Conservation (phyloP, 108 stramenopile genomes). For the Cyclotella baltica region DNA sequence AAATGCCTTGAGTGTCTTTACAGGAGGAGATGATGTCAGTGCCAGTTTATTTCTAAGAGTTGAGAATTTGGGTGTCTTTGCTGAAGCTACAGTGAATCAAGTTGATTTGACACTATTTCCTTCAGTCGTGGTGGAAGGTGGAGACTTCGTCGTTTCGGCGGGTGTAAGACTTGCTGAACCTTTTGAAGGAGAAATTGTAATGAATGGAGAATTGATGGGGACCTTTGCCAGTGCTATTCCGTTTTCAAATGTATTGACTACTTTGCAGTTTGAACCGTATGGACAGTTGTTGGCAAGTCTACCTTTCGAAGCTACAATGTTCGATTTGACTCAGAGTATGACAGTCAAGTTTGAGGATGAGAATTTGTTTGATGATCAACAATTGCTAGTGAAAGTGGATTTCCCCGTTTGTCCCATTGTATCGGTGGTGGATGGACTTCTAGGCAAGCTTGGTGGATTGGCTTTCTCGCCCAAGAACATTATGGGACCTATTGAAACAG, state of each 20-base stretch:
- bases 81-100: conserved; percentile 1
- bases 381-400: conserved; percentile 20
- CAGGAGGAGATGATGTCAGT: background rate
- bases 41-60: background rate
- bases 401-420: conserved; percentile 27
- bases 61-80: conserved; percentile 11
- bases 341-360: conserved; percentile 22
- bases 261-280: conserved; percentile 15
- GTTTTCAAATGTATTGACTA: background rate
- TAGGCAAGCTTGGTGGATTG: conserved; percentile 24
- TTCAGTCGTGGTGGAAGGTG: background rate
- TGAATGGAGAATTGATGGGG: background rate
- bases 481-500: conserved; percentile 5
- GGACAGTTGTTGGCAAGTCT: conserved; percentile 11
- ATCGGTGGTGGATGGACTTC: conserved; percentile 14
- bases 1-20: background rate
- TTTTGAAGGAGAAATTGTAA: background rate
- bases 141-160: conserved; percentile 4
- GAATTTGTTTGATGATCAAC: conserved; percentile 20
- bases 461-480: conserved; percentile 24
- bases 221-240: background rate
- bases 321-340: conserved; percentile 13
- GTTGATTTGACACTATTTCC: conserved; percentile 9
- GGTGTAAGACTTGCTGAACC: conserved; percentile 18
- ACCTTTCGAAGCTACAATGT: conserved; percentile 10